Percentiles rank a stretch among this genome's conserved stretches.
These are phyloP conservation scores for Mycena maculata DNA, from an alignment of 768 basidiomycete species.

Conservation along the genomic window DNA sequence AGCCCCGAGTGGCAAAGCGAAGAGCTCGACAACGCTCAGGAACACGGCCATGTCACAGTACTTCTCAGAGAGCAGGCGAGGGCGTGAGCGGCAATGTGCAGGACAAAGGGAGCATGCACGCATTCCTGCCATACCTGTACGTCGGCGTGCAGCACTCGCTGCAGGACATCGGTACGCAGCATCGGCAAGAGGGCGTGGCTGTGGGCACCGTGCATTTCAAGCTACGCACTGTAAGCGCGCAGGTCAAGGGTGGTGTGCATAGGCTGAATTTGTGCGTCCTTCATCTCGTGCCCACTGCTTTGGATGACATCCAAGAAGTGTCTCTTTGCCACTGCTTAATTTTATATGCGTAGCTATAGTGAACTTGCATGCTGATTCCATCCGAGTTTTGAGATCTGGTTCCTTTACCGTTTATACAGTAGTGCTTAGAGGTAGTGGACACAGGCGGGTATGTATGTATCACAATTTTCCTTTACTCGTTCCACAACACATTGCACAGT, in stretches of 20 bases:
- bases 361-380: neutral
- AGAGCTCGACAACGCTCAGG: conserved; percentile 66
- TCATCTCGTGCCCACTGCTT: conserved; percentile 16
- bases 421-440: too few species aligned
- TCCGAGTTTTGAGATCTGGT: too few species aligned
- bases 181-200: conserved; percentile 71
- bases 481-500: conserved; percentile 17
- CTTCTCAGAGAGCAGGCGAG: conserved; percentile 94
- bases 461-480: too few species aligned
- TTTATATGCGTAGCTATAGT: conserved; percentile 12
- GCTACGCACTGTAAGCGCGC: conserved; percentile 92
- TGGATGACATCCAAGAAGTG: conserved; percentile 56
- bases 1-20: conserved; percentile 42
- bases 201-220: conserved; percentile 86
- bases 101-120: conserved; percentile 95
- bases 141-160: conserved; percentile 91
- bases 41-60: conserved; percentile 97
- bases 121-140: conserved; percentile 89
- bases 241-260: conserved; percentile 96
- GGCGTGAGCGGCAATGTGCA: conserved; percentile 97
- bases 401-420: too few species aligned
- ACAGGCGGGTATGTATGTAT: too few species aligned
- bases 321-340: conserved; percentile 47
- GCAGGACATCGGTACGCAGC: conserved; percentile 87
- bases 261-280: conserved; percentile 89